Evolutionary conservation across 2,329 filamentous ascomycete genomes (phyloP).

Genomic region (Penicillium sp.): DNA sequence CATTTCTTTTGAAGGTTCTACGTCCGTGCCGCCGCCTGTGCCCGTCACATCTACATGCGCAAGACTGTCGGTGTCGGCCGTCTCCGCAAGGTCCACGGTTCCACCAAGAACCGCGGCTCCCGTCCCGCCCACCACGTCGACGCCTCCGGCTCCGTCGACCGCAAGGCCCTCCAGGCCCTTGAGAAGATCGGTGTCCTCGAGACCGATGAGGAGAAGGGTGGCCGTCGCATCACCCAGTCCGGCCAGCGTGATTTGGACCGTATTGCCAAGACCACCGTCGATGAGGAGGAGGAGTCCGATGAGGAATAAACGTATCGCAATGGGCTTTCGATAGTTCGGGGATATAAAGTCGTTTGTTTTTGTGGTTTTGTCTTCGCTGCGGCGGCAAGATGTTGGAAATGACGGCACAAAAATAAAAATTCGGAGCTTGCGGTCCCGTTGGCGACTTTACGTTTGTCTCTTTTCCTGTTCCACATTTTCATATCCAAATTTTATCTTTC

Average conservation of each 20-base stretch:
- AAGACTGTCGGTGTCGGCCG: constrained; percentile 99
- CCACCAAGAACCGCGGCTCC: constrained; percentile 93
- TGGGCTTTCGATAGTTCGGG: constrained; percentile 28
- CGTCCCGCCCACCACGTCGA: constrained; percentile 92
- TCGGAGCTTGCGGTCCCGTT: constrained; percentile 28
- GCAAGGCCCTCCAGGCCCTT: constrained; percentile 93
- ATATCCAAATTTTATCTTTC: constrained; percentile 15
- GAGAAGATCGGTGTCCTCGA: constrained; percentile 99
- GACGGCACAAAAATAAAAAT: constrained; percentile 26
- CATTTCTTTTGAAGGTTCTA: constrained; percentile 54
- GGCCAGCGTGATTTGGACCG: constrained; percentile 99
- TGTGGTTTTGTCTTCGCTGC: constrained; percentile 17
- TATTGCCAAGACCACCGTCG: constrained; percentile 70
- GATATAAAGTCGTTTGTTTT: constrained; percentile 23
- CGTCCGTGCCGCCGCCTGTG: constrained; percentile 86
- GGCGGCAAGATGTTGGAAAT: constrained; percentile 22
- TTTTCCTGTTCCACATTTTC: constrained; percentile 26
- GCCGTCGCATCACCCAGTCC: constrained; percentile 94
- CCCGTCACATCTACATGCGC: constrained; percentile 97
- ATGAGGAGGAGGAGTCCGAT: constrained; percentile 46
- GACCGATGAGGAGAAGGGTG: constrained; percentile 97
- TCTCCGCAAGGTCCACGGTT: constrained; percentile 93
- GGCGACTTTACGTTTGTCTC: constrained; percentile 26
- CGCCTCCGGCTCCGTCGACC: constrained; percentile 91
- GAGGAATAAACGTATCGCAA: constrained; percentile 41